phyloP scores from a whole-genome alignment of 2,329 filamentous ascomycete species.

The Colletotrichum sansevieriae region DNA sequence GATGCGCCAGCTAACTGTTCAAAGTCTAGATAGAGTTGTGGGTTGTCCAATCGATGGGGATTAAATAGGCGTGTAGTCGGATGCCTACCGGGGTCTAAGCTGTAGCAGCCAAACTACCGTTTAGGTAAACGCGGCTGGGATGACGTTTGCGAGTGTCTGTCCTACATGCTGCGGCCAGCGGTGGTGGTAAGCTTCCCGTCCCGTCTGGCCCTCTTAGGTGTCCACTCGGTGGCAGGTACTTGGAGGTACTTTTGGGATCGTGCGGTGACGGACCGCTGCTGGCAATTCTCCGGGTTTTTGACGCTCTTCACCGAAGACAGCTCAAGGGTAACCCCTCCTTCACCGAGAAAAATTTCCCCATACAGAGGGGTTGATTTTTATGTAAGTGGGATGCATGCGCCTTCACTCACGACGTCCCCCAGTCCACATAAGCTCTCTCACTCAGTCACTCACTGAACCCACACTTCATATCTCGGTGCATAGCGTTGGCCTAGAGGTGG shows the following conservation, averaged over 20 bases:
- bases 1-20: not conserved
- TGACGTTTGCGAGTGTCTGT: conserved; percentile 41
- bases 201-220: conserved; percentile 22
- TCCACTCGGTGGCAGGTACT: conserved; percentile 27
- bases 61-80: not conserved
- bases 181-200: conserved; percentile 17
- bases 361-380: conserved; percentile 24
- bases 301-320: conserved; percentile 18
- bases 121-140: conserved; percentile 33
- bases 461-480: not conserved
- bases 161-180: conserved; percentile 15
- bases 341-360: conserved; percentile 43
- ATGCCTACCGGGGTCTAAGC: not conserved
- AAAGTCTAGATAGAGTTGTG: not conserved
- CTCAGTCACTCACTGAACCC: not conserved
- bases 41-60: conserved; percentile 3
- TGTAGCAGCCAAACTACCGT: conserved; percentile 30
- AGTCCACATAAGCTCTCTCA: conserved; percentile 6
- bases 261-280: conserved; percentile 5
- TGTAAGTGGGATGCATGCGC: conserved; percentile 35
- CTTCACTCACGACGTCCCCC: not conserved
- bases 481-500: no score
- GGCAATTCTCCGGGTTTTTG: conserved; percentile 26
- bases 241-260: conserved; percentile 7
- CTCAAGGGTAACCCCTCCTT: conserved; percentile 28